A percentile compares a stretch with the other conserved stretches of the same genome.
phyloP scores from a whole-genome alignment of 1,284 basidiomycete species.

The Rhodotorula mucilaginosa region DNA sequence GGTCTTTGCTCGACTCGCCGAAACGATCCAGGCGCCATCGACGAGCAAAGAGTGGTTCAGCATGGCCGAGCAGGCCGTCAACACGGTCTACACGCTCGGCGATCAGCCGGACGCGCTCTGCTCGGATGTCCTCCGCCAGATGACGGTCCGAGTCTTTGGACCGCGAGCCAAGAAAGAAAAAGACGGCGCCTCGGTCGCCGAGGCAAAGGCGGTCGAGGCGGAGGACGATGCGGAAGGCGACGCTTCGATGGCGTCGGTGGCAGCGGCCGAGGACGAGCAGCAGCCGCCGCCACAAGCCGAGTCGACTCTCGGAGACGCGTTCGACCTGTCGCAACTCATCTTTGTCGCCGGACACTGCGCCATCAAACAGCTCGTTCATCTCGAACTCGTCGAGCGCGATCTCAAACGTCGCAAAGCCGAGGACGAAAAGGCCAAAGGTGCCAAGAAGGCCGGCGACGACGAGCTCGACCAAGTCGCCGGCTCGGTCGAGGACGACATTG shows the following conservation, averaged over 20 bases:
- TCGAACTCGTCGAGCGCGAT: slow-evolving; percentile 95
- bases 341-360: slow-evolving; percentile 95
- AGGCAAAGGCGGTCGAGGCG: neutral
- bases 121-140: slow-evolving; percentile 73
- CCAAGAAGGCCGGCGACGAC: slow-evolving; percentile 53
- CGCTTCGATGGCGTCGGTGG: neutral
- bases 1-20: slow-evolving; percentile 79
- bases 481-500: slow-evolving; percentile 97
- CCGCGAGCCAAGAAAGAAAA: slow-evolving; percentile 13
- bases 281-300: neutral
- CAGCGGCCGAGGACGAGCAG: neutral
- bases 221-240: slow-evolving; percentile 2
- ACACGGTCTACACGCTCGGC: slow-evolving; percentile 89
- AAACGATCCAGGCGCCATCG: slow-evolving; percentile 71
- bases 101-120: slow-evolving; percentile 90
- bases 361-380: slow-evolving; percentile 94
- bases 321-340: slow-evolving; percentile 82
- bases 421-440: slow-evolving; percentile 59
- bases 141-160: slow-evolving; percentile 71
- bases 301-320: slow-evolving; percentile 62
- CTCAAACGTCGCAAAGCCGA: slow-evolving; percentile 95
- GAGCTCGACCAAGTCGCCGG: slow-evolving; percentile 96
- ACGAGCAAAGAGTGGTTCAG: slow-evolving; percentile 88
- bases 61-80: slow-evolving; percentile 93
- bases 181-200: neutral